phyloP scores from a whole-genome alignment of 2,329 filamentous ascomycete genomes.

The Cercospora brassicicola region DNA sequence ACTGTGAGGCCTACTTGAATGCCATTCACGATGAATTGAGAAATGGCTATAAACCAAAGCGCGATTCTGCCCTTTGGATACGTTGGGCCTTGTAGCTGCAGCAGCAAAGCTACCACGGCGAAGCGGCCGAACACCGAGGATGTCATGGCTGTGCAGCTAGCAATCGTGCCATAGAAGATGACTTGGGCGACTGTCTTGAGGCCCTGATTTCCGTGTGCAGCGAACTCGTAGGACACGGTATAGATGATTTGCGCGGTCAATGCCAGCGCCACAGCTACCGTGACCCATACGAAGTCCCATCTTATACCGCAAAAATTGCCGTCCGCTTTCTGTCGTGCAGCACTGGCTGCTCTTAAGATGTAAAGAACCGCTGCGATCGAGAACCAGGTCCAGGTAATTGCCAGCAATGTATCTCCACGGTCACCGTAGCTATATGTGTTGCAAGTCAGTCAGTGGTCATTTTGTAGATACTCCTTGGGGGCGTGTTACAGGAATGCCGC shows the following conservation, averaged over 20 bases:
- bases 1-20: slow-evolving; percentile 14
- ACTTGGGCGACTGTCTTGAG: neutral
- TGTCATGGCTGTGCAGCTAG: slow-evolving; percentile 4
- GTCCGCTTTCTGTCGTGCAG: slow-evolving; percentile 6
- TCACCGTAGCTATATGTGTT: slow-evolving; percentile 9
- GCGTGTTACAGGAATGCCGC: neutral
- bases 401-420: slow-evolving; percentile 11
- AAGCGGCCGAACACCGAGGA: slow-evolving; percentile 17
- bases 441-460: neutral
- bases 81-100: slow-evolving; percentile 13
- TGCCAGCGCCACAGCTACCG: slow-evolving; percentile 11
- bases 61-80: slow-evolving; percentile 9
- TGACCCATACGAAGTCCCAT: slow-evolving; percentile 20
- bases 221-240: slow-evolving; percentile 3
- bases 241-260: neutral
- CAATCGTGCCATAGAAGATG: slow-evolving; percentile 8
- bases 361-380: slow-evolving; percentile 16
- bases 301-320: slow-evolving; percentile 8
- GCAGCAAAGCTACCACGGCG: slow-evolving; percentile 17
- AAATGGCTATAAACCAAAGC: slow-evolving; percentile 13
- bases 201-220: neutral
- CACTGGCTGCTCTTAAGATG: slow-evolving; percentile 13
- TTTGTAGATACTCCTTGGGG: neutral
- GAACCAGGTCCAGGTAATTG: slow-evolving; percentile 22
- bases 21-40: slow-evolving; percentile 6